phyloP scores from a whole-genome alignment of 345 rosid genomes.

The Salix caprea region DNA sequence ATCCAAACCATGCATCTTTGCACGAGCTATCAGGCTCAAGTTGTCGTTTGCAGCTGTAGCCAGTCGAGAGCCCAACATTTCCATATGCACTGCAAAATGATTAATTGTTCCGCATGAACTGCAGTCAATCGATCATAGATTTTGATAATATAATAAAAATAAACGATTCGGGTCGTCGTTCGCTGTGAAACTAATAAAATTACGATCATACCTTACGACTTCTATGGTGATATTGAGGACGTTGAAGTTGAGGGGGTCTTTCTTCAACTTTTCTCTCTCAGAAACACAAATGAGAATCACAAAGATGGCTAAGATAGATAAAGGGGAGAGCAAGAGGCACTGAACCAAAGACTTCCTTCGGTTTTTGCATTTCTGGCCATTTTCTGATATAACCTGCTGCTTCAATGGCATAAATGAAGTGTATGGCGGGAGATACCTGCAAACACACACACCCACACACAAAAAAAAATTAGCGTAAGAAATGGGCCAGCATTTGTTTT shows the following conservation, averaged over 20 bases:
- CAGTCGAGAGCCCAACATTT: constrained; percentile 59
- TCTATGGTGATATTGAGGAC: constrained; percentile 52
- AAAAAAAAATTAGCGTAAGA: too few species aligned
- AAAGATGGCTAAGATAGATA: constrained; percentile 42
- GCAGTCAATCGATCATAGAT: background rate
- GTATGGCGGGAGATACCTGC: constrained; percentile 60
- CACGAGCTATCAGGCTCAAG: constrained; percentile 26
- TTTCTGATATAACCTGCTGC: background rate
- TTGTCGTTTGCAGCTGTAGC: constrained; percentile 50
- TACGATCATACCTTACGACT: constrained; percentile 44
- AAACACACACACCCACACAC: too few species aligned
- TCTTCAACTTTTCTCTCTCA: constrained; percentile 40
- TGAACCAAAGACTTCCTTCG: constrained; percentile 4
- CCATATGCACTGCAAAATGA: constrained; percentile 52
- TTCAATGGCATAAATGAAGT: constrained; percentile 31
- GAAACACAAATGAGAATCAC: constrained; percentile 46
- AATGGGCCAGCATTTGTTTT: too few species aligned
- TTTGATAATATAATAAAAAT: too few species aligned
- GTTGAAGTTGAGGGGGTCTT: constrained; percentile 61
- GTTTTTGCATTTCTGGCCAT: background rate
- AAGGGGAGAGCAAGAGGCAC: constrained; percentile 30
- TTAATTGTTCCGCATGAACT: background rate
- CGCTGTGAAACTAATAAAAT: too few species aligned
- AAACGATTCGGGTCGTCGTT: too few species aligned
- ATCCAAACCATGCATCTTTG: constrained; percentile 37